These are phyloP conservation scores for Gliomastix tumulicola DNA, from an alignment of 2,329 filamentous ascomycete species.

Conservation along the genomic window DNA sequence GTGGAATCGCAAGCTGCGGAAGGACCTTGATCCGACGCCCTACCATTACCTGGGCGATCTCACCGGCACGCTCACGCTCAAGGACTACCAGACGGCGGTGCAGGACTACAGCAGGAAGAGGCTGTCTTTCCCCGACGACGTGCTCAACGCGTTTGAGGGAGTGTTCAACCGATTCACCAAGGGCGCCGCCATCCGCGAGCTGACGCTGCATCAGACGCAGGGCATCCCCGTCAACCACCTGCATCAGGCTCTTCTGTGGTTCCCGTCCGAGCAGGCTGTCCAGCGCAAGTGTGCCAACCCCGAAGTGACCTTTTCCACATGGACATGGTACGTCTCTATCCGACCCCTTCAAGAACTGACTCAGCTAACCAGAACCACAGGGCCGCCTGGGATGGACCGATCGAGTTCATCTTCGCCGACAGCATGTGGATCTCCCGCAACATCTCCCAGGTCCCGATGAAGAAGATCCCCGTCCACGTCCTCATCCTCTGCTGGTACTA, in stretches of 20 bases:
- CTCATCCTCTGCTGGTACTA: conserved; percentile 6
- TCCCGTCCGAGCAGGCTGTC: conserved; percentile 3
- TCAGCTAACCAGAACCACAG: neutral
- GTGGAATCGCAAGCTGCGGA: conserved; percentile 7
- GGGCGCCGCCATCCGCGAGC: neutral
- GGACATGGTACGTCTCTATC: conserved; percentile 7
- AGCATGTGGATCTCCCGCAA: conserved; percentile 8
- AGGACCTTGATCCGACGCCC: conserved; percentile 5
- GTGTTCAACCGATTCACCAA: conserved; percentile 5
- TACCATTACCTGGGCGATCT: conserved; percentile 6
- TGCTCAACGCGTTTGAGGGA: conserved; percentile 5
- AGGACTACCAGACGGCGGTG: conserved; percentile 6
- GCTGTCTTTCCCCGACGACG: conserved; percentile 4
- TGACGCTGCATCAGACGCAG: conserved; percentile 7
- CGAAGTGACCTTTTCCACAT: conserved; percentile 2
- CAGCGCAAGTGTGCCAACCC: conserved; percentile 1
- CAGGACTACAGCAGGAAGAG: conserved; percentile 4
- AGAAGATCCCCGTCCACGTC: conserved; percentile 6
- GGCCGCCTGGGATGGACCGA: conserved; percentile 6
- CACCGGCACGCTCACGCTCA: neutral
- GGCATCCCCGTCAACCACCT: conserved; percentile 6
- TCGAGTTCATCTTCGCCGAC: conserved; percentile 8
- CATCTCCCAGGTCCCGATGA: conserved; percentile 5
- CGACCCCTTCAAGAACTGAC: neutral
- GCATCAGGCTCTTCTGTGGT: conserved; percentile 5